Evolutionary conservation across 768 basidiomycete genomes (phyloP), one percentile per base, ranked within the genome.

Genomic region (Boletus tomentosulus): DNA sequence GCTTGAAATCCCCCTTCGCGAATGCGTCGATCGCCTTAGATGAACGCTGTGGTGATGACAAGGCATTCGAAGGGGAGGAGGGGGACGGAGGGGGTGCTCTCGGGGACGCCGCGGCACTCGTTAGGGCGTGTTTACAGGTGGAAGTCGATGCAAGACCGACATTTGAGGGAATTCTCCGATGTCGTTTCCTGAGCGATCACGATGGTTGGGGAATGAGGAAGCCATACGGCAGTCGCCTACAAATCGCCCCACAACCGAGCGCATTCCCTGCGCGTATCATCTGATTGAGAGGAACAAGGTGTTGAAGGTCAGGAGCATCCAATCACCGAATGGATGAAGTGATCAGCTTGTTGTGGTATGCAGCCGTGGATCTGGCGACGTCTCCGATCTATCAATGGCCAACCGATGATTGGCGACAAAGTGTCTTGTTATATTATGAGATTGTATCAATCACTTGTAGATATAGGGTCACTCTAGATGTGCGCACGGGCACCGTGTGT

Each of bases 71-170:
- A 3, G 92, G 90, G 5, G 80, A 83, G 62, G 93, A 94, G 64
- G 56, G 59, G 6, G 93, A 96, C 66, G 91, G 90, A 4, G 94
- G 93, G 34, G 89, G 92, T 6, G 77, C 83, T 8, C 76, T 96
- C 35, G 86, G 83, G 13, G 93, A 96, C 62, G 97, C 92, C 2
- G 86, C 89, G 42, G 83, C 82, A 31, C 80, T 98, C 46, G 92
- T 97, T 13, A 76, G 81, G 53, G 83, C 87, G 33, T 98, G 97
- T 70, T 76, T 98, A 42, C 84, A 84, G 60, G 80, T 95, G n/a
- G 84, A 89, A 35, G 79, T 90, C 37, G 71, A 68, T 35, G 83
- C 85, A 24, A 81, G 96, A 50, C 95, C 96, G 15, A 86, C 87
- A 5, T 97, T 96, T 66, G 91, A 93, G 62, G 78, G 78, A 65